Conservation (phyloP, 768 basidiomycete species). For the Psilocybe tampanensis region DNA sequence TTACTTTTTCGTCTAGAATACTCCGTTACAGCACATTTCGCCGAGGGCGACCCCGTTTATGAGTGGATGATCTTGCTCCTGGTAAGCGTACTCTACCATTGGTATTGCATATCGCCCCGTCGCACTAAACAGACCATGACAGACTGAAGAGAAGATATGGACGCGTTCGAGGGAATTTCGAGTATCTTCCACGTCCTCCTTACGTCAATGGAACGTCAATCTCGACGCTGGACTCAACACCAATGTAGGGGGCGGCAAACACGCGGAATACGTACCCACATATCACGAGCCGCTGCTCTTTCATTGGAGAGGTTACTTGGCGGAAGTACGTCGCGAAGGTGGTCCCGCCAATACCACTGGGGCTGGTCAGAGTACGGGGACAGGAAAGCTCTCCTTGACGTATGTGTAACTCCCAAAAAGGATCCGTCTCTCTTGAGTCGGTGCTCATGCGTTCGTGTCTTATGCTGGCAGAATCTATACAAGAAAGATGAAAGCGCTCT, state of each 20-base stretch:
- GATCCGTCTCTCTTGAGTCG: background rate
- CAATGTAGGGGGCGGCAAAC: conserved; percentile 18
- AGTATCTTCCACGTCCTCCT: conserved; percentile 41
- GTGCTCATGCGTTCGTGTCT: background rate
- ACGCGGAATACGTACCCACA: conserved; percentile 46
- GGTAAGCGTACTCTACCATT: conserved; percentile 22
- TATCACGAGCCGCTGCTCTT: conserved; percentile 44
- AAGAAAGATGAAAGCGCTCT: conserved; percentile 41
- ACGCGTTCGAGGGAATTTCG: conserved; percentile 35
- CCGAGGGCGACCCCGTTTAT: conserved; percentile 42
- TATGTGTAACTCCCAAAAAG: no score
- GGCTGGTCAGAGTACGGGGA: background rate
- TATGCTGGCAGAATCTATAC: conserved; percentile 40
- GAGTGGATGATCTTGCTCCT: conserved; percentile 45
- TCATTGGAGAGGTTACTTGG: conserved; percentile 46
- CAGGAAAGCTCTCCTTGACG: conserved; percentile 32
- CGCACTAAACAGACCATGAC: background rate
- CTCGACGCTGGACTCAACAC: conserved; percentile 22
- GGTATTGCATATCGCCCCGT: background rate
- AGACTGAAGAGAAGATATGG: conserved; percentile 50
- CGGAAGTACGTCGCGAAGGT: conserved; percentile 32
- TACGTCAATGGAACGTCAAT: conserved; percentile 42
- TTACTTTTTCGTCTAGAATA: conserved; percentile 30
- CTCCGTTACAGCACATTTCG: conserved; percentile 41
- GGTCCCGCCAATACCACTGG: background rate